phyloP scores from a whole-genome alignment of 257 asterid species.

The Eucommia ulmoides region DNA sequence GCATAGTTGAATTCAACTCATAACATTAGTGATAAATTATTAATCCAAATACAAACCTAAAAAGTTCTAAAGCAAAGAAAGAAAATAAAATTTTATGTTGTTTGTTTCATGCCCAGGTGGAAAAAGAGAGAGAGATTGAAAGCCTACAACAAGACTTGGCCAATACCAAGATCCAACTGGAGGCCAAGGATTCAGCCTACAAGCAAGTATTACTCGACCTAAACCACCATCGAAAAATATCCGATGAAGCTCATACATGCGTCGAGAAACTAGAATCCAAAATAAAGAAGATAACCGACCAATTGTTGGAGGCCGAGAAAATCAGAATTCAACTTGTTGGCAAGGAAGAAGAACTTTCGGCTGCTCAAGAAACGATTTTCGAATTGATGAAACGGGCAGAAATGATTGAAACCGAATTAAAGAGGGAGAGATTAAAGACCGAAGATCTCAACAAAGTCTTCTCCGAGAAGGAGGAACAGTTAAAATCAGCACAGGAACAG shows the following conservation, averaged over 20 bases:
- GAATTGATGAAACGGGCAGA: slow-evolving; percentile 17
- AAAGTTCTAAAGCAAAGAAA: too few relatives aligned
- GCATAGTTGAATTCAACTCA: too few relatives aligned
- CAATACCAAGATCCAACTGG: slow-evolving; percentile 27
- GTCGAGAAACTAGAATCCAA: slow-evolving; percentile 27
- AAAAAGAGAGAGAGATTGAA: slow-evolving; percentile 20
- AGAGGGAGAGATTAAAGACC: slow-evolving; percentile 18
- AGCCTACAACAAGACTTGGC: slow-evolving; percentile 34
- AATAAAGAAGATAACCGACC: slow-evolving; percentile 10
- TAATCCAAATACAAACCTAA: too few relatives aligned
- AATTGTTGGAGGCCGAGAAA: slow-evolving; percentile 14
- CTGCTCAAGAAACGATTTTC: slow-evolving; percentile 16
- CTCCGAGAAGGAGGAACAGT: slow-evolving; percentile 10
- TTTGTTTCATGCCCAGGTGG: slow-evolving; percentile 26
- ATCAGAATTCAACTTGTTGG: slow-evolving; percentile 14
- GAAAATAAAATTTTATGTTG: too few relatives aligned
- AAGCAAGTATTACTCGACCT: slow-evolving; percentile 35
- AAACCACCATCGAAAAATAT: slow-evolving; percentile 33
- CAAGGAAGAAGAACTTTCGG: slow-evolving; percentile 20
- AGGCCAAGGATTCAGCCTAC: slow-evolving; percentile 42
- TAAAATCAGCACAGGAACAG: slow-evolving; percentile 8
- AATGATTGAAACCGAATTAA: slow-evolving; percentile 12
- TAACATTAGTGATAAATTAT: too few relatives aligned
- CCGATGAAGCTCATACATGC: slow-evolving; percentile 21
- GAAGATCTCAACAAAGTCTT: slow-evolving; percentile 14